A percentile compares a stretch with the other conserved stretches of the same genome.
These are phyloP conservation scores for Chytriomyces sp. DNA, from an alignment of 192 early-diverging fungal genomes.

Conservation along the genomic window DNA sequence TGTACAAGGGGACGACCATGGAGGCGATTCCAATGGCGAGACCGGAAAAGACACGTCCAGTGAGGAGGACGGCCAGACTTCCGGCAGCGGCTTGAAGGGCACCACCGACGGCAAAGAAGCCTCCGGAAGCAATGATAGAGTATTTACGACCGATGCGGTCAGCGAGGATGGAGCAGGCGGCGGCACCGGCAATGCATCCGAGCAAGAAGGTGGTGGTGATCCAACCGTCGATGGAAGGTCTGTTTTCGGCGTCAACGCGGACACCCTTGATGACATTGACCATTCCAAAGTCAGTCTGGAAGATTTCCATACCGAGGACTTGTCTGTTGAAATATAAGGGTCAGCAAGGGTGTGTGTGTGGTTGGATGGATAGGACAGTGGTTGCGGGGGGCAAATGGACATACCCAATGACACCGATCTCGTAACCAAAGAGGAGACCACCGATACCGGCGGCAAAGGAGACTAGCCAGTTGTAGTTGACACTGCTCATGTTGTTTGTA, in stretches of 20 bases:
- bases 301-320: not conserved
- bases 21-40: slow-evolving; percentile 74
- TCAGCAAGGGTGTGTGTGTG: not conserved
- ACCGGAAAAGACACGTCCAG: slow-evolving; percentile 82
- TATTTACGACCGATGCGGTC: slow-evolving; percentile 20
- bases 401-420: slow-evolving; percentile 34
- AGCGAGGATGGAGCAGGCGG: slow-evolving; percentile 11
- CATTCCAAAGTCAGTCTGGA: not conserved
- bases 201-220: slow-evolving; percentile 19
- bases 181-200: slow-evolving; percentile 27
- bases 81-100: slow-evolving; percentile 66
- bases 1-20: slow-evolving; percentile 56
- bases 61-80: slow-evolving; percentile 67
- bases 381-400: slow-evolving; percentile 44
- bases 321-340: not conserved
- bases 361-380: slow-evolving; percentile 67
- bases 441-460: too few relatives aligned
- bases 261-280: too few relatives aligned
- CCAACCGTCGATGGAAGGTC: not conserved
- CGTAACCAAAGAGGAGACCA: not conserved
- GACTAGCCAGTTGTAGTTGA: too few relatives aligned
- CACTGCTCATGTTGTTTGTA: too few relatives aligned
- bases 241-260: not conserved
- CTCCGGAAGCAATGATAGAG: slow-evolving; percentile 36
- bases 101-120: slow-evolving; percentile 77